Percentiles rank a stretch among this genome's conserved stretches.
Evolutionary conservation across 2,329 filamentous ascomycete species (phyloP).

Genomic region (Ilyonectria sp.): DNA sequence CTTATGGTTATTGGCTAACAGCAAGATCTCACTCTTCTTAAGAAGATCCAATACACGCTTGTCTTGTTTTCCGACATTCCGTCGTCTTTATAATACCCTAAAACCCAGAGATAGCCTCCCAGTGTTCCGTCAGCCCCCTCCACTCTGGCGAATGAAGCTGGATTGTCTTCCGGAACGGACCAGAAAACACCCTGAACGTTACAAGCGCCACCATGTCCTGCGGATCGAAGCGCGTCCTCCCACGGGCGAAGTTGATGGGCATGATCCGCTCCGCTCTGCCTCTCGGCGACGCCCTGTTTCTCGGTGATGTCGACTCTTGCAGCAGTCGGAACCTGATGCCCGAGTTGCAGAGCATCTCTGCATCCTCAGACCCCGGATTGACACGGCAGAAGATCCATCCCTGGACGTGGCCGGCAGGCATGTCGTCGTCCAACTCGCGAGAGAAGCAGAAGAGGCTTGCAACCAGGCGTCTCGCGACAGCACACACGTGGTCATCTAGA

Average conservation of each 20-base stretch:
- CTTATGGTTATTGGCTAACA: background rate
- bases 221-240: background rate
- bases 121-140: background rate
- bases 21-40: background rate
- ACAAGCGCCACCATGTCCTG: background rate
- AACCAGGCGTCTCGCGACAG: conserved; percentile 23
- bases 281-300: background rate
- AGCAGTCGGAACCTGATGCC: background rate
- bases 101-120: background rate
- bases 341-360: background rate
- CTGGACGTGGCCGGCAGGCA: background rate
- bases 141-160: background rate
- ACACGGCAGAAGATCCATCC: conserved; percentile 12
- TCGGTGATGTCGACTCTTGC: background rate
- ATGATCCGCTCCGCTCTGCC: background rate
- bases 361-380: background rate
- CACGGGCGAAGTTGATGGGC: background rate
- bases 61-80: background rate
- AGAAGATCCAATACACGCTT: background rate
- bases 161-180: background rate
- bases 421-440: background rate
- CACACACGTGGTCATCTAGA: conserved; percentile 7
- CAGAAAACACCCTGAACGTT: background rate
- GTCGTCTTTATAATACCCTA: background rate
- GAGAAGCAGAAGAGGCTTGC: conserved; percentile 29